Base-by-base conservation (phyloP, 179 eudicot genomes). In the Corrigiola litoralis region DNA sequence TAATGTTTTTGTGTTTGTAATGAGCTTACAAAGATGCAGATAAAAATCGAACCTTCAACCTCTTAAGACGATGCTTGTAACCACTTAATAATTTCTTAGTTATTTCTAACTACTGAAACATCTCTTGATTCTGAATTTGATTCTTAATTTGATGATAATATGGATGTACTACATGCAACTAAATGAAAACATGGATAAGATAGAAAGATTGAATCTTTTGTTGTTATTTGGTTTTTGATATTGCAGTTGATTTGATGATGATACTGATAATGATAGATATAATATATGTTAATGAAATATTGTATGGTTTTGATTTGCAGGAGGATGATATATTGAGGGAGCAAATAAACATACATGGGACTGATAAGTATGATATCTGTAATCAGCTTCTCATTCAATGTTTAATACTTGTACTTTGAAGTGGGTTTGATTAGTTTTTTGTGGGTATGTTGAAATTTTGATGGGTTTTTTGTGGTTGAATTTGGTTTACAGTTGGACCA, bases 261-360 rank as follows among this genome's bases (percentile, higher is more conserved):
- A 38, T 38, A 9, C 10, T 38, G 44, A 38, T 6, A 38, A 6
- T 41, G 33, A 25, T 36, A 8, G 11, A 7, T 1, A 28, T 52
- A 1, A 38, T 38, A 2, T 3, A 24, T 27, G 23, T 28, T 53
- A 8, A 33, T 21, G 4, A 10, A n/a, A 38, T 4, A 50, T 58
- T 34, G 7, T 29, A 23, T 58, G 48, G 54, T 6, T 45, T 77
- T 65, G 61, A 59, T 65, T 75, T 78, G 72, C 87, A 94, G 99
- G 99, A 90, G 78, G 99, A 94, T 84, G 96, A 94, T 82, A 83
- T 94, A 70, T 75, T 94, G 57, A 79, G 99, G 8, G 92, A 94
- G 61, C 97, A 90, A 75, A 90, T 94, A 45, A 73, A 81, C 49
- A 29, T 74, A 32, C 88, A 90, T 79, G 99, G 97, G 54, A 87